Base-by-base conservation (phyloP, 2,329 filamentous ascomycete genomes). In the Pseudocercospora cruenta region DNA sequence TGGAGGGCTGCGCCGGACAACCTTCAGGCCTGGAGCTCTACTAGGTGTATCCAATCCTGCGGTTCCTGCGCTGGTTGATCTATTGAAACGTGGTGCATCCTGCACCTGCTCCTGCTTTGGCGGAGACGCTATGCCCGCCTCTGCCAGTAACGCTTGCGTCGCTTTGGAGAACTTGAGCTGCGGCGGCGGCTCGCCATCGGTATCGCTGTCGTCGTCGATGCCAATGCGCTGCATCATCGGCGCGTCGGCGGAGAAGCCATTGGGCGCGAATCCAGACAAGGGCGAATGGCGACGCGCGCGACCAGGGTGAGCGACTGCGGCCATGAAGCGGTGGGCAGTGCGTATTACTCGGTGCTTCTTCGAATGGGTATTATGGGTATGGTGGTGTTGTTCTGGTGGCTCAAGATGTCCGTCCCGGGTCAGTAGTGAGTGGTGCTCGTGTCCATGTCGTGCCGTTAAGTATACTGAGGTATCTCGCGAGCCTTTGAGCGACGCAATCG, bases 151-250 rank as follows among this genome's bases (percentile, higher is more conserved):
- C 21, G 93, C 94, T 76, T 95, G 94, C 58, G 94, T 96, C 71
- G 95, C 87, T 73, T 94, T 93, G 77, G 93, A 97, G 24, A 97
- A 91, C 81, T 95, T 96, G 87, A 95, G 93, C 73, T 93, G 93
- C 61, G 81, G 90, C 16, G 91, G 91, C 28, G 96, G 92, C 80
- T 97, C 94, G 75, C 97, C 94, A 80, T 97, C 94, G 24, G 94
- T 97, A 60, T 77, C 75, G 82, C 92, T 97, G 76, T 97, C 94
- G 76, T 97, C 94, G 73, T 92, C 90, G 71, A 89, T 81, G 74
- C 82, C 76, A 69, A 84, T 82, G 70, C 80, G 80, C 72, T 82
- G 81, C 74, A 82, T 78, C 78, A 80, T 80, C 19, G 79, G 79
- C 69, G 78, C 81, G 67, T 82, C 76, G 28, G 81, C 77, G 22